Percentiles rank a stretch among this genome's conserved stretches.
Evolutionary conservation across 768 basidiomycete genomes (phyloP).

Genomic region (Amanita muscaria): DNA sequence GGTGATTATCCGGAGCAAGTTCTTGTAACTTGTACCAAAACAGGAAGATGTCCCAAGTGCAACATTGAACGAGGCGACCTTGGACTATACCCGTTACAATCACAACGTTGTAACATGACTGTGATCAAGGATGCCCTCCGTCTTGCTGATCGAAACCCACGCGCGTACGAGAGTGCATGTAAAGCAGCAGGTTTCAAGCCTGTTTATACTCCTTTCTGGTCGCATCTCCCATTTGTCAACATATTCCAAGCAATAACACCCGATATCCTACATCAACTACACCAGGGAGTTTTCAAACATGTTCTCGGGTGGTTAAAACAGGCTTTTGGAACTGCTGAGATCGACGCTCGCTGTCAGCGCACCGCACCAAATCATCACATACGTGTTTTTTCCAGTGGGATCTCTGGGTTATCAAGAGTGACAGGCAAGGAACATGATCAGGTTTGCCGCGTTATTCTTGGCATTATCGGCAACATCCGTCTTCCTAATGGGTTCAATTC

Average conservation of each 20-base stretch:
- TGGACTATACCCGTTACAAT: no score
- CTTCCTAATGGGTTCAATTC: background rate
- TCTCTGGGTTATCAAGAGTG: slow-evolving; percentile 17
- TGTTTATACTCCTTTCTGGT: slow-evolving; percentile 17
- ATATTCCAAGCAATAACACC: no score
- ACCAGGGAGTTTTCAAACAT: slow-evolving; percentile 34
- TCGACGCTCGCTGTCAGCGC: slow-evolving; percentile 21
- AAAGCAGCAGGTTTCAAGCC: no score
- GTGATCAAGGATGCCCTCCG: no score
- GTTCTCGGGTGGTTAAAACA: slow-evolving; percentile 23
- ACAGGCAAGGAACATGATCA: no score
- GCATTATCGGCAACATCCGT: no score
- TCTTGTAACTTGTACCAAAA: slow-evolving; percentile 22
- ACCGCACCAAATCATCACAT: slow-evolving; percentile 18
- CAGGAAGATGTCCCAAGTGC: slow-evolving; percentile 22
- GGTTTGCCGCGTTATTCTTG: no score
- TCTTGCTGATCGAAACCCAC: no score
- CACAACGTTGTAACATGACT: no score
- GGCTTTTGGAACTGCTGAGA: no score
- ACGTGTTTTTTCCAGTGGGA: slow-evolving; percentile 26
- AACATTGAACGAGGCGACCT: slow-evolving; percentile 12
- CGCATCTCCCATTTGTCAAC: slow-evolving; percentile 21
- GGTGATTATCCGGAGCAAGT: no score
- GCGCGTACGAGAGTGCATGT: no score
- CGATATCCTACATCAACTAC: slow-evolving; percentile 33